Conservation (phyloP, 805 yeast genomes). For the Myxozyma geophila region DNA sequence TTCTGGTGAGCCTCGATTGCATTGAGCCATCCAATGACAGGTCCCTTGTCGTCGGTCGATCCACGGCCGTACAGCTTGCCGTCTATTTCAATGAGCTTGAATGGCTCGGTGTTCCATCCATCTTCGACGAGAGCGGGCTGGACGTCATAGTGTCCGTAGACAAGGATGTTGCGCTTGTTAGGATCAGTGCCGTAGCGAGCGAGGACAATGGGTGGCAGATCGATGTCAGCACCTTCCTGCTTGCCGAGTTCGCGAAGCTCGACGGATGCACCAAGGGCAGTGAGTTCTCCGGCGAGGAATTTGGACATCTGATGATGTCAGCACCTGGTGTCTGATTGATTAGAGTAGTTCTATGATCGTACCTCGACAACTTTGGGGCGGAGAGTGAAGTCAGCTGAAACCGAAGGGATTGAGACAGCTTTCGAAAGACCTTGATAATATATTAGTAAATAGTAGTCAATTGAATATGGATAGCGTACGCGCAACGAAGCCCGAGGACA, state of each 20-base stretch:
- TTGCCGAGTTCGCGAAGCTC: conserved; percentile 80
- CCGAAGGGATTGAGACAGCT: conserved; percentile 95
- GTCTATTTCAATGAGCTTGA: conserved; percentile 69
- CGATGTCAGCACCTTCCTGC: conserved; percentile 67
- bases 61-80: conserved; percentile 87
- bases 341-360: background rate
- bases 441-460: background rate
- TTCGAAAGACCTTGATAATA: conserved; percentile 56
- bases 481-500: conserved; percentile 26
- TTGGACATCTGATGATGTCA: conserved; percentile 63
- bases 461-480: conserved; percentile 17
- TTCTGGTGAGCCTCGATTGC: conserved; percentile 87
- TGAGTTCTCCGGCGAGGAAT: conserved; percentile 72
- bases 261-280: conserved; percentile 72
- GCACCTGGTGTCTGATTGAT: background rate
- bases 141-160: conserved; percentile 97
- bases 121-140: conserved; percentile 93
- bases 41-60: conserved; percentile 97
- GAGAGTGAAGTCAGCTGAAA: conserved; percentile 84
- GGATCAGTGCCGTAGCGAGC: conserved; percentile 86
- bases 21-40: conserved; percentile 96
- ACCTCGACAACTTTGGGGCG: conserved; percentile 82
- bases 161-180: conserved; percentile 79
- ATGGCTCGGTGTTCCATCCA: conserved; percentile 97
- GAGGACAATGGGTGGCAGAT: conserved; percentile 93